A percentile compares a stretch with the other conserved stretches of the same genome.
These are phyloP conservation scores for Paramecium sonneborni DNA, from an alignment of 73 alveolate species.

Conservation along the genomic window DNA sequence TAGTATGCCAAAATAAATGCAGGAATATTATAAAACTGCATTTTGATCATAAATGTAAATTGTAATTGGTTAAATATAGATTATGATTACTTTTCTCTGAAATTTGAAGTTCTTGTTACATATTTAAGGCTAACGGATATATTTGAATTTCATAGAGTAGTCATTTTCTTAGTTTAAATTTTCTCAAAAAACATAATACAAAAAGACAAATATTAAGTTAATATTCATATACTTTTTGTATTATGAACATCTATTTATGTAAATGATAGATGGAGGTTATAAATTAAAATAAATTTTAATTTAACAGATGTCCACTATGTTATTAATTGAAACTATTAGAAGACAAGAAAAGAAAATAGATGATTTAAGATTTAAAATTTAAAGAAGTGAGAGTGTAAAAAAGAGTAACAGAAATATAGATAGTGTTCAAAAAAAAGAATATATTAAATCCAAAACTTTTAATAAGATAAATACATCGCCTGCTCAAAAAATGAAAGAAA, in stretches of 20 bases:
- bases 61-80: no score
- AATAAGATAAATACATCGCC: neutral
- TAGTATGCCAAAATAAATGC: neutral
- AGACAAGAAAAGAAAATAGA: neutral
- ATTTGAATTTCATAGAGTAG: neutral
- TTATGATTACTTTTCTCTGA: neutral
- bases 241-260: neutral
- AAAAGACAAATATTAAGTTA: neutral
- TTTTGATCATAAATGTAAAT: neutral
- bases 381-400: neutral
- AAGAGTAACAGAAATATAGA: neutral
- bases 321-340: neutral
- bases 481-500: neutral
- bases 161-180: neutral
- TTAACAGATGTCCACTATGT: conserved; percentile 8
- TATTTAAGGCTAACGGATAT: neutral
- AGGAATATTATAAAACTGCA: neutral
- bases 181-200: neutral
- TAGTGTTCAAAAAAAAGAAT: neutral
- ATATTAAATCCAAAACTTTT: neutral
- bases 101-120: neutral
- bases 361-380: neutral
- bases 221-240: no score
- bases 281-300: neutral
- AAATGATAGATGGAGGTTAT: neutral